phyloP scores from a whole-genome alignment of 2,329 filamentous ascomycete species.

The Furcasterigmium sp. region DNA sequence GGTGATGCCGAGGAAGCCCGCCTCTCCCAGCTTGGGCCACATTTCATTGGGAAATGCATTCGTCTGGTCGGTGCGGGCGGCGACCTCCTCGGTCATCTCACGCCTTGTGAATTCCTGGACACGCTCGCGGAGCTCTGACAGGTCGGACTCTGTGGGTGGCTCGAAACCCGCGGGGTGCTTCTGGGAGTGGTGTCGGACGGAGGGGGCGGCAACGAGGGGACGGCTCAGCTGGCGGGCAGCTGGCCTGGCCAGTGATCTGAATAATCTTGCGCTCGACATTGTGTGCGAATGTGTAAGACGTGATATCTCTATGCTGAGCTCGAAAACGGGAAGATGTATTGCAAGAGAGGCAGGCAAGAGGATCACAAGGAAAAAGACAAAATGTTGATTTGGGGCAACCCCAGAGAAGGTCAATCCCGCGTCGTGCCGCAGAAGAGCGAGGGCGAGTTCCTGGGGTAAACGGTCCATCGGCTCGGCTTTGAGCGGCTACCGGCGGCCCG shows the following conservation, averaged over 20 bases:
- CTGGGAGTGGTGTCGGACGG: slow-evolving; percentile 43
- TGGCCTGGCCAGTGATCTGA: slow-evolving; percentile 29
- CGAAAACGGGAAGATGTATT: neutral
- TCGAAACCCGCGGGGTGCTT: slow-evolving; percentile 60
- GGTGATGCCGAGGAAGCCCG: slow-evolving; percentile 87
- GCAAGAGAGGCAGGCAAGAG: slow-evolving; percentile 6
- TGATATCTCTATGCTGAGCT: neutral
- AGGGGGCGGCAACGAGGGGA: slow-evolving; percentile 23
- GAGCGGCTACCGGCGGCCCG: slow-evolving; percentile 38
- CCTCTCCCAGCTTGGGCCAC: slow-evolving; percentile 91
- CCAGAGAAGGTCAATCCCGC: too few species aligned
- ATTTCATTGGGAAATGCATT: slow-evolving; percentile 88
- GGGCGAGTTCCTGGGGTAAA: slow-evolving; percentile 11
- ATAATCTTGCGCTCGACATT: slow-evolving; percentile 36
- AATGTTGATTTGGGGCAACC: too few species aligned
- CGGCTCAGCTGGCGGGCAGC: slow-evolving; percentile 15
- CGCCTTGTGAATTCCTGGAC: slow-evolving; percentile 86
- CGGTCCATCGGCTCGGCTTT: slow-evolving; percentile 23
- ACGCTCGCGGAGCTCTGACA: slow-evolving; percentile 74
- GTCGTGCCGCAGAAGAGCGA: slow-evolving; percentile 3
- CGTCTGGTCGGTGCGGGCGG: slow-evolving; percentile 72
- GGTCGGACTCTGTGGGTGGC: slow-evolving; percentile 65
- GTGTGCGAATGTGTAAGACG: too few species aligned
- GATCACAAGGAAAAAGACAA: slow-evolving; percentile 2
- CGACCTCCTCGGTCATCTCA: slow-evolving; percentile 80